Evolutionary conservation across 768 basidiomycete genomes (phyloP).

Genomic region (Russula virescens): DNA sequence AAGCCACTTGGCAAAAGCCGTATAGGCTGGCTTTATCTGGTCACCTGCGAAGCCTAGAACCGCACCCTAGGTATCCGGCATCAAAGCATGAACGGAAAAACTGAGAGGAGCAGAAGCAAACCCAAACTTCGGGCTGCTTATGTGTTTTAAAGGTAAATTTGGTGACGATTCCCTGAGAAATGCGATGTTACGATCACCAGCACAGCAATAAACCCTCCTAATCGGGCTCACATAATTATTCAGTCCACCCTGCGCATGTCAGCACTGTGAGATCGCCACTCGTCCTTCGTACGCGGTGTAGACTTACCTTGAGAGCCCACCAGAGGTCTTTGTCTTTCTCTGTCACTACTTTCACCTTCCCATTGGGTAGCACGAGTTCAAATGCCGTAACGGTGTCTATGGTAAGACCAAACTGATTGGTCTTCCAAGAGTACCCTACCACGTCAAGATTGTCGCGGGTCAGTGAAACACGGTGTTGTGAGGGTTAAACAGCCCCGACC

Average conservation of each 20-base stretch:
- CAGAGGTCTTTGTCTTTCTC: conserved; percentile 18
- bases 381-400: conserved; percentile 23
- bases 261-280: background rate
- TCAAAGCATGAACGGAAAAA: background rate
- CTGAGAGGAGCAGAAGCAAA: background rate
- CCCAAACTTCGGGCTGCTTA: conserved; percentile 17
- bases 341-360: conserved; percentile 16
- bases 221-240: conserved; percentile 13
- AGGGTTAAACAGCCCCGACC: background rate
- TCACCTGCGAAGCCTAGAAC: conserved; percentile 1
- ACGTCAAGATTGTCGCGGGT: background rate
- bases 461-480: no score
- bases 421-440: conserved; percentile 14
- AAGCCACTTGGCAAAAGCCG: conserved; percentile 2
- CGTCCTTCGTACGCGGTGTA: background rate
- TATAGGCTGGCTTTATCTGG: background rate
- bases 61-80: background rate
- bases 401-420: conserved; percentile 22
- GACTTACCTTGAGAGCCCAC: conserved; percentile 15
- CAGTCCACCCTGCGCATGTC: conserved; percentile 4
- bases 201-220: no score
- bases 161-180: conserved; percentile 15
- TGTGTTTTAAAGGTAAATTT: conserved; percentile 10
- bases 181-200: background rate
- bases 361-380: conserved; percentile 24